These are phyloP conservation scores for Phylloporus rhodoxanthus DNA, from an alignment of 768 basidiomycete species.

Conservation along the genomic window DNA sequence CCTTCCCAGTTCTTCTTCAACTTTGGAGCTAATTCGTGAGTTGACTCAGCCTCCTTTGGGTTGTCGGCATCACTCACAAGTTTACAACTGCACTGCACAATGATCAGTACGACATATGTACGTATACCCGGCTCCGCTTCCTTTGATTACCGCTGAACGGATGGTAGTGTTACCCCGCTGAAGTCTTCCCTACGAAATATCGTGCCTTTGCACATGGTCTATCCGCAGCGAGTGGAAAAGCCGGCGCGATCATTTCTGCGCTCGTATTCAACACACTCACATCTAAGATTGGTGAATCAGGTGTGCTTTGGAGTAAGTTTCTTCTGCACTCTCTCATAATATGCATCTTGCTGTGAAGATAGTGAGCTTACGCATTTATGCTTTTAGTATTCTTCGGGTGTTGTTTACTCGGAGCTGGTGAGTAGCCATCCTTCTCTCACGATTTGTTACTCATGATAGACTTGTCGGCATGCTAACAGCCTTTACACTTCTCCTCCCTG, in stretches of 20 bases:
- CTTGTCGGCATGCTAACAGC: constrained; percentile 9
- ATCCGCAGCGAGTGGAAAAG: constrained; percentile 68
- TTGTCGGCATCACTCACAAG: background rate
- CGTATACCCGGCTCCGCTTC: constrained; percentile 5
- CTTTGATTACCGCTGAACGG: background rate
- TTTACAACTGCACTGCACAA: background rate
- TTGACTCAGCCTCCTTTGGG: background rate
- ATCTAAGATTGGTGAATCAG: constrained; percentile 55
- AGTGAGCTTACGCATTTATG: background rate
- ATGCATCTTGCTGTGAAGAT: background rate
- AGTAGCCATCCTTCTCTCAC: constrained; percentile 3
- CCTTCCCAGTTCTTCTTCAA: constrained; percentile 68
- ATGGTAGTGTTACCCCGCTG: constrained; percentile 60
- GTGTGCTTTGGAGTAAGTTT: constrained; percentile 65
- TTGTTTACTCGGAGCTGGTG: constrained; percentile 51
- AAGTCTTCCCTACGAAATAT: constrained; percentile 76
- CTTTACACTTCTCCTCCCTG: constrained; percentile 45
- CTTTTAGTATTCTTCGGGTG: constrained; percentile 60
- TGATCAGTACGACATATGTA: constrained; percentile 47
- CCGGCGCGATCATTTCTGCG: constrained; percentile 71
- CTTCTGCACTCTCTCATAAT: background rate
- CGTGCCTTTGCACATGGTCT: constrained; percentile 70
- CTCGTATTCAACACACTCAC: constrained; percentile 66
- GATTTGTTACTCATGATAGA: background rate
- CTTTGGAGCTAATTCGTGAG: constrained; percentile 68